These are phyloP conservation scores for Hymenochaete sp. DNA, from an alignment of 1,284 basidiomycete genomes.

Conservation along the genomic window DNA sequence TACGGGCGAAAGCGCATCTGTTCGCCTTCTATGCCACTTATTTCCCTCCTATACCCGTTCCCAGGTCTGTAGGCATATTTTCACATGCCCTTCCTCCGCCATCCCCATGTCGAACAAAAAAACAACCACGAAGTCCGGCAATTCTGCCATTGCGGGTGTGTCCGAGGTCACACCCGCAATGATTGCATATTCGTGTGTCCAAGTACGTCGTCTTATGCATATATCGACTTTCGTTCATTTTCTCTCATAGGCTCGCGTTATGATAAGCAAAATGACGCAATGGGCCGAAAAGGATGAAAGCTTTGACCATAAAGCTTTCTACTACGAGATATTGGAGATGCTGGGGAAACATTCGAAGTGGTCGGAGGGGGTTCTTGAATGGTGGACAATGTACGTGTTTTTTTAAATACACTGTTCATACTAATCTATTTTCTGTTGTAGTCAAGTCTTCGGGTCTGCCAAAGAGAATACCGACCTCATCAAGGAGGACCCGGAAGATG, in stretches of 20 bases:
- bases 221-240: background rate
- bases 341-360: background rate
- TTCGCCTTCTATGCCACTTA: too few relatives aligned
- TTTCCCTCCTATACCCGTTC: too few relatives aligned
- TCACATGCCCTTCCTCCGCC: background rate
- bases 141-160: background rate
- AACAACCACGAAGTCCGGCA: background rate
- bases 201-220: background rate
- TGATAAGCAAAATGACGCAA: background rate
- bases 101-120: background rate
- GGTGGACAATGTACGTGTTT: background rate
- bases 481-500: background rate
- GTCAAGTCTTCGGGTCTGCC: background rate
- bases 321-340: background rate
- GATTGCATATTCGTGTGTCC: slow-evolving; percentile 2
- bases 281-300: background rate
- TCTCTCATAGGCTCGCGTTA: background rate
- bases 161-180: slow-evolving; percentile 1
- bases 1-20: background rate
- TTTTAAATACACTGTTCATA: background rate
- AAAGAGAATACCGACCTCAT: background rate
- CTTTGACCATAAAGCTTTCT: background rate
- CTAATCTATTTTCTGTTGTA: background rate
- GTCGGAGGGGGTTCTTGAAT: background rate
- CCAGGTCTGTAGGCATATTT: background rate